A percentile compares a stretch with the other conserved stretches of the same genome.
Evolutionary conservation across 2,329 filamentous ascomycete species (phyloP).

Genomic region (Zarea fungicola): DNA sequence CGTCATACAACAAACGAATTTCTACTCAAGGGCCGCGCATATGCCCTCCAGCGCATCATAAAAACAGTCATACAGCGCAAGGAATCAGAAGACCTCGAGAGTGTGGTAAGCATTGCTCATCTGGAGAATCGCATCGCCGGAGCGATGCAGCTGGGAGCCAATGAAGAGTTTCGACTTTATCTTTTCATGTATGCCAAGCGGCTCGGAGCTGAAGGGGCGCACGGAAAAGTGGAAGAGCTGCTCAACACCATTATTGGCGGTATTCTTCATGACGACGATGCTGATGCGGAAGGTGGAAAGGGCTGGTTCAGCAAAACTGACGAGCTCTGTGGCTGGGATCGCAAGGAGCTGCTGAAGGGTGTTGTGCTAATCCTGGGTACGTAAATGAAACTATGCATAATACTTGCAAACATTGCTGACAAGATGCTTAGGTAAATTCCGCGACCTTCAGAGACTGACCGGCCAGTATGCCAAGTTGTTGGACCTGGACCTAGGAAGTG

Average conservation of each 20-base stretch:
- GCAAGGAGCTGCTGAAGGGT: slow-evolving; percentile 80
- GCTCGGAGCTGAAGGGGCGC: slow-evolving; percentile 81
- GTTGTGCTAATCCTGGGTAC: slow-evolving; percentile 89
- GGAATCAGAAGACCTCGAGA: slow-evolving; percentile 89
- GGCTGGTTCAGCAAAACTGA: slow-evolving; percentile 65
- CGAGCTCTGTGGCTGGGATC: slow-evolving; percentile 84
- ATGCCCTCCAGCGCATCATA: slow-evolving; percentile 84
- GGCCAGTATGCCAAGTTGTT: slow-evolving; percentile 88
- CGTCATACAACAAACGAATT: slow-evolving; percentile 93
- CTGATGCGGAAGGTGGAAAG: slow-evolving; percentile 38
- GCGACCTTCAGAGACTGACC: slow-evolving; percentile 89
- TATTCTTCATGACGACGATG: slow-evolving; percentile 47
- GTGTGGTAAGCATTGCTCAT: slow-evolving; percentile 86
- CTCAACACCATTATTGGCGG: slow-evolving; percentile 76
- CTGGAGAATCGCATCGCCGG: slow-evolving; percentile 92
- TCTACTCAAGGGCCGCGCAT: slow-evolving; percentile 83
- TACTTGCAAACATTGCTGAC: slow-evolving; percentile 26
- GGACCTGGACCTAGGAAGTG: slow-evolving; percentile 51
- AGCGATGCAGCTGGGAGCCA: slow-evolving; percentile 74
- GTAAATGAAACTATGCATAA: slow-evolving; percentile 26
- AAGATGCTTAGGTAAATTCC: slow-evolving; percentile 69
- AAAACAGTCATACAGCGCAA: slow-evolving; percentile 84
- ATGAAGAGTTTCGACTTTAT: slow-evolving; percentile 90
- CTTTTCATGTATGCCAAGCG: slow-evolving; percentile 98
- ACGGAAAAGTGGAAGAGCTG: slow-evolving; percentile 88